Evolutionary conservation across 1,284 basidiomycete genomes (phyloP).

Genomic region (Fomes fomentarius): DNA sequence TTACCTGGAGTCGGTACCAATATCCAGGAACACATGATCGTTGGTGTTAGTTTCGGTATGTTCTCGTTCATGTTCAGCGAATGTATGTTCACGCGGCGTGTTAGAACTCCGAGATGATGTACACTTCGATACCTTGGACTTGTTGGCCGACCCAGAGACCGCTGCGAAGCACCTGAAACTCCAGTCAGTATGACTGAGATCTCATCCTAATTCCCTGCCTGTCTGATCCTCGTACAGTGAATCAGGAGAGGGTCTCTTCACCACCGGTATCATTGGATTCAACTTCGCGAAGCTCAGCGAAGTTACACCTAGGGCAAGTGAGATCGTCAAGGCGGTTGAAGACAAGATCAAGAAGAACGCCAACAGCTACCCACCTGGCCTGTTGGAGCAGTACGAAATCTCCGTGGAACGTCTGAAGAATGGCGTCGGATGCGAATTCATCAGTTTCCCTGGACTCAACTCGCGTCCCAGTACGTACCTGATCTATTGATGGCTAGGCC

Average conservation of each 20-base stretch:
- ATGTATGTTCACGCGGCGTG: no score
- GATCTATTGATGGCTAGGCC: not conserved
- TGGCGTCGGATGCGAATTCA: slow-evolving; percentile 33
- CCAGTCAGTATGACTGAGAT: slow-evolving; percentile 28
- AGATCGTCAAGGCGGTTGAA: slow-evolving; percentile 32
- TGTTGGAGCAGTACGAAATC: slow-evolving; percentile 40
- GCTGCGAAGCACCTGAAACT: slow-evolving; percentile 34
- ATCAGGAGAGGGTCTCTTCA: slow-evolving; percentile 32
- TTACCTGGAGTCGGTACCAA: slow-evolving; percentile 55
- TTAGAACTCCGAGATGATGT: slow-evolving; percentile 37
- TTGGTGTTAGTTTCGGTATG: slow-evolving; percentile 33
- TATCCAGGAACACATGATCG: slow-evolving; percentile 48
- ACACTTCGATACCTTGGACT: slow-evolving; percentile 33
- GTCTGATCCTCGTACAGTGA: slow-evolving; percentile 19
- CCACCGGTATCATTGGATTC: slow-evolving; percentile 32
- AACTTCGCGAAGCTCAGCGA: slow-evolving; percentile 29
- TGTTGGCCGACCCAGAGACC: slow-evolving; percentile 32
- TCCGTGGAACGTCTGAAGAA: slow-evolving; percentile 35
- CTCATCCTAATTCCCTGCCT: not conserved
- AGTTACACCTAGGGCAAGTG: slow-evolving; percentile 26
- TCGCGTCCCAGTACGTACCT: slow-evolving; percentile 29
- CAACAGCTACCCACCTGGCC: slow-evolving; percentile 31
- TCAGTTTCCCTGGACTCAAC: slow-evolving; percentile 29
- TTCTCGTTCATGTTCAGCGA: not conserved
- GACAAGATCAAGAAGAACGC: slow-evolving; percentile 28